Base-by-base conservation (phyloP, 345 rosid genomes). In the Camelina neglecta region DNA sequence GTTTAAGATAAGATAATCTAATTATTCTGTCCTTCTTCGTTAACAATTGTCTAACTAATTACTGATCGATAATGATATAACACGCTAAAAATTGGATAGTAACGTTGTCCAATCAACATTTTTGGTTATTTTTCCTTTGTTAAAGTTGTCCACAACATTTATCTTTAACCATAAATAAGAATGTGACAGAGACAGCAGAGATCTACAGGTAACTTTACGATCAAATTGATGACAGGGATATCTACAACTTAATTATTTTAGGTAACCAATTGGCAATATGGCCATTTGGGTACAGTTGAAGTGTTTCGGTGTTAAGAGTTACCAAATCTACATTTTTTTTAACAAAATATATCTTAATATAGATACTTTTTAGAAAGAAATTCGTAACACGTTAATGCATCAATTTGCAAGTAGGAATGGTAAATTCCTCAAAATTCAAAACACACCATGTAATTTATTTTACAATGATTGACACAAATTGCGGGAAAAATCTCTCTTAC, bases 121-220 rank as follows among this genome's bases (percentile, higher is more conserved):
- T 45, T 29, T 26, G 4, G 11, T 60, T 60, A 4, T 13, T 24
- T 41, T 60, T 18, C 5, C 15, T 45, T 44, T 8, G 57, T 65
- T 16, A 65, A 44, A n/a, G 70, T 50, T 65, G 57, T 65, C 69
- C 45, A 48, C 57, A 48, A 65, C 42, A 23, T 41, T 61, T 42
- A 62, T 62, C 35, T 36, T 36, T 20, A 39, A 38, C 26, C 36
- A 12, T 60, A 54, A 16, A 18, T 49, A 16, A 8, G 54, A 18
- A 11, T 18, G 54, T 8, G 54, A 49, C 11, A 48, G 51, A n/a
- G 24, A 49, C 54, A 18, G 23, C 54, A 16, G 24, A 49, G 24
- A 49, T 9, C 35, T 21, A 67, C 8, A 6, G 29, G 24, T 55
- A 41, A 29, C 42, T 61, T 72, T 39, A 24, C 21, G 20, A 38